phyloP scores from a whole-genome alignment of 768 basidiomycete genomes.

The Boletus pseudo-olivaceus region DNA sequence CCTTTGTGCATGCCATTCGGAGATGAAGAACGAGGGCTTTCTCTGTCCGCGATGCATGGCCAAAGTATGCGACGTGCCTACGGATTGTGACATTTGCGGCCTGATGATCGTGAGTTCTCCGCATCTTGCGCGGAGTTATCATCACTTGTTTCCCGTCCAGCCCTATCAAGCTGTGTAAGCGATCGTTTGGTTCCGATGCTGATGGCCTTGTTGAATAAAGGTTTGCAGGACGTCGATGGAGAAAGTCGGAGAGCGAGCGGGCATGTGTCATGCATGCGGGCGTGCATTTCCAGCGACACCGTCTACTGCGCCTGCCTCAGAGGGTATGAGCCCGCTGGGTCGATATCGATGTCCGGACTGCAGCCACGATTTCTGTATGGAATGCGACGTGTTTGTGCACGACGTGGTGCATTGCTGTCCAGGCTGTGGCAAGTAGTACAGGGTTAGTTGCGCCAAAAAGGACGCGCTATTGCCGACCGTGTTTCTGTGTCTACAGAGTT shows the following conservation, averaged over 20 bases:
- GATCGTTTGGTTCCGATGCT: neutral
- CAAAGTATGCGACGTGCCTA: slow-evolving; percentile 96
- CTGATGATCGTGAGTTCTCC: slow-evolving; percentile 98
- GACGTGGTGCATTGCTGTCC: slow-evolving; percentile 95
- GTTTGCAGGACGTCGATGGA: slow-evolving; percentile 38
- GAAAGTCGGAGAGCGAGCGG: slow-evolving; percentile 33
- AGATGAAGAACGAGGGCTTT: slow-evolving; percentile 90
- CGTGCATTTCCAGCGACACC: slow-evolving; percentile 55
- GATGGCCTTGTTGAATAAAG: neutral
- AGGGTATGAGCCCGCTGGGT: slow-evolving; percentile 81
- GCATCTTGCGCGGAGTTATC: slow-evolving; percentile 93
- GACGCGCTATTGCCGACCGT: neutral
- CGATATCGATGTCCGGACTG: slow-evolving; percentile 91
- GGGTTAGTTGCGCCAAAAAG: neutral
- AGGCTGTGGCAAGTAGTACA: slow-evolving; percentile 60
- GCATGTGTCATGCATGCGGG: slow-evolving; percentile 76
- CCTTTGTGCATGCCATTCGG: slow-evolving; percentile 91
- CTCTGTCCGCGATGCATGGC: slow-evolving; percentile 91
- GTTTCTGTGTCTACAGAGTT: too few relatives aligned
- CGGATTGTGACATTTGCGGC: slow-evolving; percentile 95
- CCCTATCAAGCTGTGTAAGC: slow-evolving; percentile 79
- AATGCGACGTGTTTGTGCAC: slow-evolving; percentile 96
- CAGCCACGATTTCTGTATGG: slow-evolving; percentile 82
- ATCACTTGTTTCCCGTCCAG: slow-evolving; percentile 93
- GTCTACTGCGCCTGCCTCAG: slow-evolving; percentile 35